Base-by-base conservation (phyloP, 768 basidiomycete species). In the Lactarius hatsudake region DNA sequence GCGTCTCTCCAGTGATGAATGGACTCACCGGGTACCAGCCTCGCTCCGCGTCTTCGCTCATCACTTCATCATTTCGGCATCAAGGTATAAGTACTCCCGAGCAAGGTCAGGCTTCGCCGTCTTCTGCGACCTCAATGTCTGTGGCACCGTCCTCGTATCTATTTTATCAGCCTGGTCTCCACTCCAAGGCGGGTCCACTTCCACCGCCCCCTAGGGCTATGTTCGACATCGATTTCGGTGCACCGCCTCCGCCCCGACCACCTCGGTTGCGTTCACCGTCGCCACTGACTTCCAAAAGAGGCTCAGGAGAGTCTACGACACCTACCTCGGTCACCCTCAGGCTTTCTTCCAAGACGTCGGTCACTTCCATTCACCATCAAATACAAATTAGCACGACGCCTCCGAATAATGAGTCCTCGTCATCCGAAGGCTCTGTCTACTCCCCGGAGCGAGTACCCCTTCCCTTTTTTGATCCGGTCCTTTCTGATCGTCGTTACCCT, bases 171-270 rank as follows among this genome's bases (percentile, higher is more conserved):
- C 87, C 88, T 58, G 88, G 84, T 59, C 72, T 87, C 2, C 87
- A 92, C 76, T 81, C 88, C 8, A 90, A 83, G 28, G 90, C 89
- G 51, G 88, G 89, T 5, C 90, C 90, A 57, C 80, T 89, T 66
- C 89, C 90, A 34, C 84, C 85, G 38, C 89, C 89, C 10, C 88
- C 90, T 2, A 80, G 86, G 65, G 82, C 86, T 23, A 75, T 80
- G 64, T 82, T 86, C 63, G 78, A 78, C 17, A 70, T 71, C 65
- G 80, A 78, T 7, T 78, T 79, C 15, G 79, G 74, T 59, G 77
- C 82, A 10, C 80, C 83, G 13, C 86, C 87, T 28, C 77, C 81
- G 2, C 87, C 88, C 66, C 84, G 86, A 45, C 87, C 87, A 38
- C 84, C 86, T 6, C 86, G 88, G 51, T 78, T 87, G 5, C 81